Conservation (phyloP, 139 green algal species). For the Closterium sp. region DNA sequence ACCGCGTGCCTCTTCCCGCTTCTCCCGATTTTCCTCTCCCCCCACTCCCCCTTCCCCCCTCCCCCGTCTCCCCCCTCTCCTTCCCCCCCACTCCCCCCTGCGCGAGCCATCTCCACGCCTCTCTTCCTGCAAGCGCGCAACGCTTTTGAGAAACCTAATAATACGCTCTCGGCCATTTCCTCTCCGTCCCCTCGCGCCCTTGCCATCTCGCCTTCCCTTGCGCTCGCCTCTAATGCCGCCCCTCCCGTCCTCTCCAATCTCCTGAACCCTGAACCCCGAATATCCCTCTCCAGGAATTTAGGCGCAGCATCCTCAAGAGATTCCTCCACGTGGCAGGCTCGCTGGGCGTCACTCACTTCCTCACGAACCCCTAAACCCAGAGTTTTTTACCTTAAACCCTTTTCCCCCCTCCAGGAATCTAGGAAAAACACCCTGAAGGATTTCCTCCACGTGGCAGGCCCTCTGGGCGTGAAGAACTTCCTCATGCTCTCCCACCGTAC, state of each 20-base stretch:
- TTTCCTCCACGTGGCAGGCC: slow-evolving; percentile 88
- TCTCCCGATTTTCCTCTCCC: neutral
- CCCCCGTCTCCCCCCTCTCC: neutral
- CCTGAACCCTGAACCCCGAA: neutral
- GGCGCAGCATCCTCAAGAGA: slow-evolving; percentile 85
- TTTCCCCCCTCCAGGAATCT: slow-evolving; percentile 61
- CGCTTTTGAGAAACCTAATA: no score
- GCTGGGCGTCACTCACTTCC: slow-evolving; percentile 91
- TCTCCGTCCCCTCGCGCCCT: no score
- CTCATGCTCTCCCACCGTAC: neutral
- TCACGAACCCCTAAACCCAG: slow-evolving; percentile 38
- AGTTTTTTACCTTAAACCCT: neutral
- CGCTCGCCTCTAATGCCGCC: no score
- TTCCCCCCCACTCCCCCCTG: neutral
- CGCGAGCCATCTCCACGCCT: neutral
- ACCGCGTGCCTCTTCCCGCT: neutral
- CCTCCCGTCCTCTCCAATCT: neutral
- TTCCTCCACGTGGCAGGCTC: slow-evolving; percentile 92
- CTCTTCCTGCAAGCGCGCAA: neutral
- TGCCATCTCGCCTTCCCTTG: no score
- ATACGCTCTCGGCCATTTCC: no score
- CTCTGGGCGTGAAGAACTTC: neutral
- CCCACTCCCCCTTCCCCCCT: neutral
- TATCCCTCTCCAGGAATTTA: slow-evolving; percentile 65
- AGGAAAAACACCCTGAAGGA: slow-evolving; percentile 87